Evolutionary conservation across 345 rosid genomes (phyloP), one percentile per base, ranked within the genome.

Genomic region (Salix udensis): DNA sequence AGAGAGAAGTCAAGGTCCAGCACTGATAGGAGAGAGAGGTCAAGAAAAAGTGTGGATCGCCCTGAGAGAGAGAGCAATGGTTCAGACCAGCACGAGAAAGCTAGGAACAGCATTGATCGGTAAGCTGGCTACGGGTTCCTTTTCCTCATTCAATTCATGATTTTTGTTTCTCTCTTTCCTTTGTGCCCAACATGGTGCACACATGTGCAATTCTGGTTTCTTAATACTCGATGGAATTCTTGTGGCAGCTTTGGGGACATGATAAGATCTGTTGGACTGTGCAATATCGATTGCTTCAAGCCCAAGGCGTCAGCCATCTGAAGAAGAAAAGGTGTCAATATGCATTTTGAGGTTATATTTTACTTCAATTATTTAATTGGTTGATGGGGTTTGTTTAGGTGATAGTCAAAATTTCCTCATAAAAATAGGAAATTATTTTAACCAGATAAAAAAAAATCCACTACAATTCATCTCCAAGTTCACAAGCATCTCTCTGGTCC

Each of bases 231-330:
- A 6, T 21, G 65, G 48, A 42, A 55, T 66, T 76, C 21, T 80
- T 65, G 40, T 85, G 82, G 86, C 91, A 93, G 98, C 78, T 87
- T 94, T 74, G 97, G 98, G 53, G 88, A 60, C 76, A 92, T 93
- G 87, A 88, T 90, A 85, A 90, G 97, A 81, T 91, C 98, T 2
- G 98, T 94, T 28, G 85, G 93, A 78, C 81, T 93, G 23, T 89
- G 97, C 93, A 93, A 93, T 81, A 91, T 95, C 61, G 92, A 87
- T 86, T 95, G 98, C 84, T 95, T 95, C 86, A 90, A 78, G 91
- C 92, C 97, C 31, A 89, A 94, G 0, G 80, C 90, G 42, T 82
- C 97, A 46, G 82, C 89, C 39, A 40, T 82, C 50, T 88, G 72
- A 81, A 79, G 78, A 81, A 28, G 79, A 60, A 50, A 80, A 69